These are phyloP conservation scores for Pichia cactophila DNA, from an alignment of 1,139 yeast genomes.

Conservation along the genomic window DNA sequence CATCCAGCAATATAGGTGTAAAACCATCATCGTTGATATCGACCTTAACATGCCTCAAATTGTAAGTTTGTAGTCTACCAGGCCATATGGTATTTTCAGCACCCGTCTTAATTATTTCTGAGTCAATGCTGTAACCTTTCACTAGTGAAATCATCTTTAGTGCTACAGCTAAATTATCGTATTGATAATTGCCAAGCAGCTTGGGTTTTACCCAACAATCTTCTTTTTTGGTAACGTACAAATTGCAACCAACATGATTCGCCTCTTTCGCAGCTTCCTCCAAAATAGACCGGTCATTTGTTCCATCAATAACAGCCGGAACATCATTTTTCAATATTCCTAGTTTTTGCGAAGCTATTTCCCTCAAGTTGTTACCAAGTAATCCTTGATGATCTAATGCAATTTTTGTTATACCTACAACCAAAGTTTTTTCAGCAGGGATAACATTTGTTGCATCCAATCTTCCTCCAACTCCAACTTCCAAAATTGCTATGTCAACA, in stretches of 20 bases:
- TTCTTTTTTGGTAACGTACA: conserved; percentile 9
- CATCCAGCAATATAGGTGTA: conserved; percentile 46
- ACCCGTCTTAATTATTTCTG: conserved; percentile 40
- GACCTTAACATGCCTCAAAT: conserved; percentile 1
- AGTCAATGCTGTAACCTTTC: conserved; percentile 17
- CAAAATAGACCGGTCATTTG: conserved; percentile 49
- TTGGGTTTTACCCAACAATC: conserved; percentile 35
- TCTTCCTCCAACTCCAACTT: conserved; percentile 88
- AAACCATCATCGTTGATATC: background rate
- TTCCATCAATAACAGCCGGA: conserved; percentile 66
- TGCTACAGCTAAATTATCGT: conserved; percentile 63
- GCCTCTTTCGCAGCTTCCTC: conserved; percentile 34
- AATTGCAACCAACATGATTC: conserved; percentile 4
- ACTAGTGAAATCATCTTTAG: conserved; percentile 43
- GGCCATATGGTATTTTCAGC: conserved; percentile 49
- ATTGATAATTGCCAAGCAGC: conserved; percentile 65
- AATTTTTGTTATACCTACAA: conserved; percentile 73
- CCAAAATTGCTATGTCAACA: conserved; percentile 70
- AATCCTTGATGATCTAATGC: conserved; percentile 78
- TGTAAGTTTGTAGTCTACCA: conserved; percentile 49
- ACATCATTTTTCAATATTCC: conserved; percentile 64
- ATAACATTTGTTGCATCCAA: conserved; percentile 78
- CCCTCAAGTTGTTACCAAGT: conserved; percentile 54
- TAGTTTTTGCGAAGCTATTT: conserved; percentile 73
- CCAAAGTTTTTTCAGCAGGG: conserved; percentile 36